These are phyloP conservation scores for Fusarium phyllophilum DNA, from an alignment of 2,329 filamentous ascomycete genomes.

Conservation along the genomic window DNA sequence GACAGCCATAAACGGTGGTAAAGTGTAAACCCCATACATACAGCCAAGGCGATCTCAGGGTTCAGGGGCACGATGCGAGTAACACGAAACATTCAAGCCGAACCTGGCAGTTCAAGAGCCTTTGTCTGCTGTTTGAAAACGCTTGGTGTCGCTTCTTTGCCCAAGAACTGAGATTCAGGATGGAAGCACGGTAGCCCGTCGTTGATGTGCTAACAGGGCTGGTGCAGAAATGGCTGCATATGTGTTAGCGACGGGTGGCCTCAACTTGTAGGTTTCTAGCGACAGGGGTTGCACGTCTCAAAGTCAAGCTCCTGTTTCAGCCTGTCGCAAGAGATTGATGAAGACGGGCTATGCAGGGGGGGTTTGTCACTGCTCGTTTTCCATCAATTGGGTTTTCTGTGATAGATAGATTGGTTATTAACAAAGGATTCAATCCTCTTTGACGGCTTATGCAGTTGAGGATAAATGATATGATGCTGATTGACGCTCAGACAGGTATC, in stretches of 20 bases:
- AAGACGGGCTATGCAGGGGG: conserved; percentile 32
- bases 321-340: conserved; percentile 29
- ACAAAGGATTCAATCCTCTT: conserved; percentile 7
- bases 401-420: conserved; percentile 29
- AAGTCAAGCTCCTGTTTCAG: conserved; percentile 34
- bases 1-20: background rate
- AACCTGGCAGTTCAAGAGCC: background rate
- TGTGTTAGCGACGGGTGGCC: conserved; percentile 21
- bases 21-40: background rate
- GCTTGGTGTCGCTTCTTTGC: conserved; percentile 4
- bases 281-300: conserved; percentile 29
- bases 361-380: background rate
- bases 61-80: conserved; percentile 21
- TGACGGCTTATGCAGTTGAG: conserved; percentile 12
- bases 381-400: conserved; percentile 5
- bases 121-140: background rate
- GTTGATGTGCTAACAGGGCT: conserved; percentile 18
- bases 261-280: background rate
- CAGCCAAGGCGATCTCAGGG: conserved; percentile 23
- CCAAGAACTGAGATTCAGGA: conserved; percentile 19
- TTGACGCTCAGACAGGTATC: background rate
- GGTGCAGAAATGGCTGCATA: conserved; percentile 11
- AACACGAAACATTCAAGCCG: conserved; percentile 13
- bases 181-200: conserved; percentile 6
- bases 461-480: background rate